Percentiles rank a stretch among this genome's conserved stretches.
Conservation (phyloP, 495 filamentous ascomycete species). For the Rostrohypoxylon terebratum region DNA sequence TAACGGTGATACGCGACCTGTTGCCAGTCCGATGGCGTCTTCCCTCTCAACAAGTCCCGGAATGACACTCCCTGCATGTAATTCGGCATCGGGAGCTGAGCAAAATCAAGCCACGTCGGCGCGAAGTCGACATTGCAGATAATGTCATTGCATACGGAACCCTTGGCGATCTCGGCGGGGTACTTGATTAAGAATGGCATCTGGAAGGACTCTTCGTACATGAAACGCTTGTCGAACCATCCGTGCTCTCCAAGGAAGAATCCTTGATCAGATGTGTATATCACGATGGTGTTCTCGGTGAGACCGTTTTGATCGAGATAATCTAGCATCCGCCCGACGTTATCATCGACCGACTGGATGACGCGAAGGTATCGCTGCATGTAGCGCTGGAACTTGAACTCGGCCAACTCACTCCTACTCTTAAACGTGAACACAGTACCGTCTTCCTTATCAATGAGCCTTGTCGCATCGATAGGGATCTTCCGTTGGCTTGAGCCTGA, state of each 20-base stretch:
- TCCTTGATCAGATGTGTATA: conserved; percentile 61
- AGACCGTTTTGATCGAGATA: conserved; percentile 53
- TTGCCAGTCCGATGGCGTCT: conserved; percentile 55
- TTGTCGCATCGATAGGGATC: conserved; percentile 49
- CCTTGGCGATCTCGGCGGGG: conserved; percentile 50
- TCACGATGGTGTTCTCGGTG: conserved; percentile 55
- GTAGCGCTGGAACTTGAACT: conserved; percentile 63
- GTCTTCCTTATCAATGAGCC: conserved; percentile 57
- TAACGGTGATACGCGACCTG: conserved; percentile 61
- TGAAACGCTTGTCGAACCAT: conserved; percentile 63
- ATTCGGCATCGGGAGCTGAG: conserved; percentile 48
- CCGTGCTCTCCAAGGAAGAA: conserved; percentile 64
- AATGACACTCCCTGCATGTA: conserved; percentile 61
- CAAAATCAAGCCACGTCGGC: conserved; percentile 56
- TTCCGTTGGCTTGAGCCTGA: conserved; percentile 49
- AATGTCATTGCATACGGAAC: conserved; percentile 54
- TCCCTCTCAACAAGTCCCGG: conserved; percentile 43
- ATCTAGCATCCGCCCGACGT: conserved; percentile 56
- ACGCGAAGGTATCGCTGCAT: conserved; percentile 62
- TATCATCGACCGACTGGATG: conserved; percentile 59
- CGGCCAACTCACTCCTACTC: conserved; percentile 50
- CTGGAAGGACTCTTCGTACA: conserved; percentile 62
- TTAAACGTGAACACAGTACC: conserved; percentile 55
- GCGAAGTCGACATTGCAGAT: conserved; percentile 62
- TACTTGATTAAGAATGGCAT: conserved; percentile 61